Conservation (phyloP, 768 basidiomycete genomes). For the Lactarius vividus region DNA sequence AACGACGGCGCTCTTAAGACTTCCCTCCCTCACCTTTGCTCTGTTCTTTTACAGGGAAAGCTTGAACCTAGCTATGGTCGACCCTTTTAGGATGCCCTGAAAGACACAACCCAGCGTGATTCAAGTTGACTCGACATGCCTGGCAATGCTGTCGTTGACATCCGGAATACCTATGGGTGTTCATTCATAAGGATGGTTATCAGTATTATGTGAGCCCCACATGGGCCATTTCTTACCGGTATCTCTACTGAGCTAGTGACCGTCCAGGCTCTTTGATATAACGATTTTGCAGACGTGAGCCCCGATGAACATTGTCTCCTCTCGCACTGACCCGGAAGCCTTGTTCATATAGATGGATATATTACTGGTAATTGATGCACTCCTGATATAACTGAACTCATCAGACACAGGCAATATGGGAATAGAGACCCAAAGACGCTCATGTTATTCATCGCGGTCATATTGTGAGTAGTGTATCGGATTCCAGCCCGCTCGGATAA, state of each 20-base stretch:
- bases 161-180: conserved; percentile 1
- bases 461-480: background rate
- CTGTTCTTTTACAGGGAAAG: too few relatives aligned
- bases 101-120: background rate
- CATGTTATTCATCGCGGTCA: background rate
- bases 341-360: conserved; percentile 7
- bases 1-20: too few relatives aligned
- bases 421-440: background rate
- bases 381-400: background rate
- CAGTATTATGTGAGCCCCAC: background rate
- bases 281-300: conserved; percentile 8
- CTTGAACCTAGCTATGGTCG: too few relatives aligned
- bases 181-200: conserved; percentile 1
- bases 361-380: background rate
- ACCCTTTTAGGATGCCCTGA: too few relatives aligned
- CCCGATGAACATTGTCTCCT: background rate
- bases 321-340: background rate
- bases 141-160: background rate
- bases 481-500: too few relatives aligned
- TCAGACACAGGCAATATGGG: background rate
- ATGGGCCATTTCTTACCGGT: background rate
- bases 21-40: too few relatives aligned
- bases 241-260: background rate
- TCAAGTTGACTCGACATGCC: background rate
- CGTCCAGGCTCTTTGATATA: conserved; percentile 2